Evolutionary conservation across 1,284 basidiomycete genomes (phyloP).

Genomic region (Pascua sp.): DNA sequence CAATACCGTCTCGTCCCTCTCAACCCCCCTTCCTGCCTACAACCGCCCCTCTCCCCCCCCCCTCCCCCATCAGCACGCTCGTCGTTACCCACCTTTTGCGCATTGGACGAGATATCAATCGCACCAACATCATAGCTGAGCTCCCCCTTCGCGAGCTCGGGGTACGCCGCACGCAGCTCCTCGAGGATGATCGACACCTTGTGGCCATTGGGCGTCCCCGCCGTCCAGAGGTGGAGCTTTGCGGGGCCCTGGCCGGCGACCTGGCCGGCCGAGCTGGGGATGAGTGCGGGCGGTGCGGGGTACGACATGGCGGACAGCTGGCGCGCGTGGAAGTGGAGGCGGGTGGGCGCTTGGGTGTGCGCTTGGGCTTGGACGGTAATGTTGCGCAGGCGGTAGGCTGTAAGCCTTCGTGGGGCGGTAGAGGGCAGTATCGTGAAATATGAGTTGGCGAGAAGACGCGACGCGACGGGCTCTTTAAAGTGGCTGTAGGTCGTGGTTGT

Average conservation of each 20-base stretch:
- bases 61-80: neutral
- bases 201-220: slow-evolving; percentile 61
- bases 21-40: too few relatives aligned
- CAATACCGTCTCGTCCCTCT: neutral
- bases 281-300: slow-evolving; percentile 6
- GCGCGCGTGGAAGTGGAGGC: neutral
- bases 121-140: slow-evolving; percentile 60
- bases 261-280: slow-evolving; percentile 11
- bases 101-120: slow-evolving; percentile 44
- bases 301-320: slow-evolving; percentile 2
- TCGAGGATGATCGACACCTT: slow-evolving; percentile 64
- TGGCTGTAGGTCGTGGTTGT: too few relatives aligned
- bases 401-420: neutral
- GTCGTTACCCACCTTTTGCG: slow-evolving; percentile 51
- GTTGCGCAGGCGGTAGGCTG: neutral
- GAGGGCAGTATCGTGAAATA: neutral
- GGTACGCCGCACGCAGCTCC: slow-evolving; percentile 63
- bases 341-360: neutral
- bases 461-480: too few relatives aligned
- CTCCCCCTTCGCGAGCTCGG: slow-evolving; percentile 29
- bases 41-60: neutral
- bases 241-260: slow-evolving; percentile 20
- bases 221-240: slow-evolving; percentile 62
- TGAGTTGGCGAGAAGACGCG: neutral
- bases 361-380: neutral